Evolutionary conservation across 495 filamentous ascomycete genomes (phyloP).

Genomic region (Pyrenula aspistea): DNA sequence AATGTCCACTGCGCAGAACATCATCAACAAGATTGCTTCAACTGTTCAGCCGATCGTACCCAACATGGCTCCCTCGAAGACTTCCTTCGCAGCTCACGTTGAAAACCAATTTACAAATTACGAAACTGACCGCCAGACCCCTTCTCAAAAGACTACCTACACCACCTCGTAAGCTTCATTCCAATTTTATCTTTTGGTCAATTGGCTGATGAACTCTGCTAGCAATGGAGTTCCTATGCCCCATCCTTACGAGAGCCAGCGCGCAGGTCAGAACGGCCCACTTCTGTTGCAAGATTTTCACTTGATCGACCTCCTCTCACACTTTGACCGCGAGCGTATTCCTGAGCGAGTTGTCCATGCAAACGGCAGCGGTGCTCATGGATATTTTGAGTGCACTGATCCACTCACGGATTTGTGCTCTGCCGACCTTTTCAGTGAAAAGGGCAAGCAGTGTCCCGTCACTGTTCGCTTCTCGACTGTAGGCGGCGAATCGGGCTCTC

Average conservation of each 20-base stretch:
- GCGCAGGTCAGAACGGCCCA: constrained; percentile 45
- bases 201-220: background rate
- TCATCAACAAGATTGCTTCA: background rate
- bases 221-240: constrained; percentile 39
- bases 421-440: constrained; percentile 46
- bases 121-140: constrained; percentile 30
- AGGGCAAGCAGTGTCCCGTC: constrained; percentile 56
- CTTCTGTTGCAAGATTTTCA: constrained; percentile 51
- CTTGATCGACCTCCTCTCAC: constrained; percentile 52
- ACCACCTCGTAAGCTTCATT: constrained; percentile 11
- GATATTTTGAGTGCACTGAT: constrained; percentile 60
- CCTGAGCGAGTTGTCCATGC: constrained; percentile 71
- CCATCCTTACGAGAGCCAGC: constrained; percentile 35
- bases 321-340: constrained; percentile 58
- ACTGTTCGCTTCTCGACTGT: constrained; percentile 63
- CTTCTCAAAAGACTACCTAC: constrained; percentile 33
- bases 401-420: constrained; percentile 45
- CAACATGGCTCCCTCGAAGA: background rate
- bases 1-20: background rate
- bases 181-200: background rate
- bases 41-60: background rate
- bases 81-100: constrained; percentile 4
- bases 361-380: constrained; percentile 70
- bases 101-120: constrained; percentile 26
- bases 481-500: constrained; percentile 53